Conservation (phyloP, 2,329 filamentous ascomycete species). For the Fusarium nisikadoi region DNA sequence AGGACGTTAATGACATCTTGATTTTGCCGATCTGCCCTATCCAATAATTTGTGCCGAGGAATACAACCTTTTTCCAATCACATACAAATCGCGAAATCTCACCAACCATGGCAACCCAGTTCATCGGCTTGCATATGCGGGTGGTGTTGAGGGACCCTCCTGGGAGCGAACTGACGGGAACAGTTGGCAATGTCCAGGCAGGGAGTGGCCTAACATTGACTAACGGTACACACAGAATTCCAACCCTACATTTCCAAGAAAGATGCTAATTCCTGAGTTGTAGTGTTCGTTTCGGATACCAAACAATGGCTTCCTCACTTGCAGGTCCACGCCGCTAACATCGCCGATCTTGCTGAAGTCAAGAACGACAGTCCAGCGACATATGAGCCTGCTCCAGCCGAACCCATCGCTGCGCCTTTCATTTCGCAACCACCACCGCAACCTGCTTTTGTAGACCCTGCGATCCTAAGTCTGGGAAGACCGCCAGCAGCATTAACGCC, state of each 20-base stretch:
- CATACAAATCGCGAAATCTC: neutral
- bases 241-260: neutral
- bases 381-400: conserved; percentile 41
- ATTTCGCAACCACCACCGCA: conserved; percentile 47
- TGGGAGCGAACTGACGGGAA: conserved; percentile 73
- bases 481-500: conserved; percentile 49
- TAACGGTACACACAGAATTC: conserved; percentile 68
- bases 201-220: conserved; percentile 75
- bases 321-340: conserved; percentile 60
- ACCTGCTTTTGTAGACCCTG: conserved; percentile 77
- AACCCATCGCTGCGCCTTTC: conserved; percentile 41
- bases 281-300: conserved; percentile 54
- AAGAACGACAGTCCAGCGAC: conserved; percentile 46
- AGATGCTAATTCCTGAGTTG: conserved; percentile 11
- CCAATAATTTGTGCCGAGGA: conserved; percentile 22
- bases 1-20: conserved; percentile 39
- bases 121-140: conserved; percentile 80
- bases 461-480: conserved; percentile 77
- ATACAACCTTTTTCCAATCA: neutral
- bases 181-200: conserved; percentile 74
- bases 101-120: conserved; percentile 64
- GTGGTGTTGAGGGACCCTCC: conserved; percentile 76
- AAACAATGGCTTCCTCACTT: conserved; percentile 55
- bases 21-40: conserved; percentile 23
- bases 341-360: conserved; percentile 58